phyloP scores from a whole-genome alignment of 352 stramenopile species.

The Blastocystis hominis region DNA sequence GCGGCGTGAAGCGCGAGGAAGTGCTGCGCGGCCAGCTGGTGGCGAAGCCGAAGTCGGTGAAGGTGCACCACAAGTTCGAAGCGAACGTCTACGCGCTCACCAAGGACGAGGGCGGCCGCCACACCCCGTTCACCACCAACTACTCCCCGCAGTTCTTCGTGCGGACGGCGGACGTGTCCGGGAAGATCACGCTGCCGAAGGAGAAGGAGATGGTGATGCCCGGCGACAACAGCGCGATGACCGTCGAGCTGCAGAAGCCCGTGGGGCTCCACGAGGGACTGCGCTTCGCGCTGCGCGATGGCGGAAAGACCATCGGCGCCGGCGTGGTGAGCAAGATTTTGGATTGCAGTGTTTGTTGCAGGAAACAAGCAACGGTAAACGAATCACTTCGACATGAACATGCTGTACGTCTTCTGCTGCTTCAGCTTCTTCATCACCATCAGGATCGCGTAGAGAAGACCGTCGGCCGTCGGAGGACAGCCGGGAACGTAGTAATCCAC shows the following conservation, averaged over 20 bases:
- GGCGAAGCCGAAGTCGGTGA: conserved; percentile 75
- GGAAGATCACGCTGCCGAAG: conserved; percentile 74
- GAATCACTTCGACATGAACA: conserved; percentile 48
- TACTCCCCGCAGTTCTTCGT: conserved; percentile 94
- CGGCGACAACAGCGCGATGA: conserved; percentile 83
- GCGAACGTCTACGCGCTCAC: conserved; percentile 87
- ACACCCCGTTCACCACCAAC: conserved; percentile 90
- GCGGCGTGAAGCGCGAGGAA: conserved; percentile 85
- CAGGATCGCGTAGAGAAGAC: conserved; percentile 89
- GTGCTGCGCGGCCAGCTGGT: conserved; percentile 68
- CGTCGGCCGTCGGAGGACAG: conserved; percentile 92
- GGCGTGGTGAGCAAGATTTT: conserved; percentile 83
- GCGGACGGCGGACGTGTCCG: conserved; percentile 85
- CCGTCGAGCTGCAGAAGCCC: conserved; percentile 80
- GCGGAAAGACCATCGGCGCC: conserved; percentile 84
- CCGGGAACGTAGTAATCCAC: conserved; percentile 99
- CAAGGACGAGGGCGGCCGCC: conserved; percentile 86
- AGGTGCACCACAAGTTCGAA: conserved; percentile 81
- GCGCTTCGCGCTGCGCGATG: conserved; percentile 88
- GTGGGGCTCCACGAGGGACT: conserved; percentile 81
- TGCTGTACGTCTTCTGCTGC: conserved; percentile 77
- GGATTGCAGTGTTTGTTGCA: conserved; percentile 62
- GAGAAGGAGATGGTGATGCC: conserved; percentile 76
- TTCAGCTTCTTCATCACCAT: conserved; percentile 99
- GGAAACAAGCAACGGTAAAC: background rate